A percentile compares a stretch with the other conserved stretches of the same genome.
These are phyloP conservation scores for Orychophragmus violaceus DNA, from an alignment of 345 rosid species.

Conservation along the genomic window DNA sequence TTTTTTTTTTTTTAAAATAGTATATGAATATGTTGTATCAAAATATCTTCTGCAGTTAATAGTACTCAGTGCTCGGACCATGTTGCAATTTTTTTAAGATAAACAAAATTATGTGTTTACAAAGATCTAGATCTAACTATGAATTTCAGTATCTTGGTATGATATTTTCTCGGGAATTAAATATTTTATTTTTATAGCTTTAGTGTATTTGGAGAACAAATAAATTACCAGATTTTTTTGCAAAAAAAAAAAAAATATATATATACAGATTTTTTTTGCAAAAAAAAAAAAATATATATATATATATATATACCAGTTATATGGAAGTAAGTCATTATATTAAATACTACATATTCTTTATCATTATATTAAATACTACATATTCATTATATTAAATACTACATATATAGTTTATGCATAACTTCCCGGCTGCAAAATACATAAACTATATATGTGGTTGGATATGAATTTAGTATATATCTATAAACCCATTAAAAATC, in stretches of 20 bases:
- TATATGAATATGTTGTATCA: conserved; percentile 12
- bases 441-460: not conserved
- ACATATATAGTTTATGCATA: not conserved
- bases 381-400: too few relatives aligned
- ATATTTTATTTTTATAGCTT: too few relatives aligned
- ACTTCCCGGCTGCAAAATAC: not conserved
- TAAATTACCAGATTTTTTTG: not conserved
- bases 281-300: too few relatives aligned
- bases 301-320: too few relatives aligned
- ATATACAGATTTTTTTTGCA: too few relatives aligned
- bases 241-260: too few relatives aligned
- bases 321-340: not conserved
- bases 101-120: not conserved
- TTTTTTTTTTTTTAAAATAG: too few relatives aligned
- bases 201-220: not conserved
- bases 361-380: too few relatives aligned
- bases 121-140: not conserved
- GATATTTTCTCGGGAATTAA: not conserved
- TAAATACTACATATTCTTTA: too few relatives aligned
- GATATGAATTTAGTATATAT: too few relatives aligned
- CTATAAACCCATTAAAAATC: too few relatives aligned
- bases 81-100: not conserved
- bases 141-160: not conserved
- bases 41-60: conserved; percentile 20
- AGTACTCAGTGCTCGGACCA: conserved; percentile 1